A percentile compares a stretch with the other conserved stretches of the same genome.
Conservation (phyloP, 1,284 basidiomycete species). For the Leccinum fuscescens region DNA sequence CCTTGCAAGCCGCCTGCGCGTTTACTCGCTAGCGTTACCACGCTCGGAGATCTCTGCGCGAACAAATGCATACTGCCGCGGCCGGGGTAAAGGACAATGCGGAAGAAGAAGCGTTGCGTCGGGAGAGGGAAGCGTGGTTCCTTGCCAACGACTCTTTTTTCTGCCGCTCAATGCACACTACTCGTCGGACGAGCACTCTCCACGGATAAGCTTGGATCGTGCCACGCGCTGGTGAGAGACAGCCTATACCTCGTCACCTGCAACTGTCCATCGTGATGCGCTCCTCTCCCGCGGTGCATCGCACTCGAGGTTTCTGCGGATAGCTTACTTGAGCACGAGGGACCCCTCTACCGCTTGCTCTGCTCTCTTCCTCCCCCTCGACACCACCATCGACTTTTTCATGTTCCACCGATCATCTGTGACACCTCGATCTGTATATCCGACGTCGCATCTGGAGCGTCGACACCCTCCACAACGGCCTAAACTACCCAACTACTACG, state of each 20-base stretch:
- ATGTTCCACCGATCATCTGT: not conserved
- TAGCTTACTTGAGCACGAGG: constrained; percentile 21
- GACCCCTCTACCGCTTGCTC: not conserved
- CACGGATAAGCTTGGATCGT: not conserved
- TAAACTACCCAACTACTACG: constrained; percentile 31
- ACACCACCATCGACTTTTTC: constrained; percentile 1
- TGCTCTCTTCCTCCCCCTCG: not conserved
- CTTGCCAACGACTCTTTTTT: too few relatives aligned
- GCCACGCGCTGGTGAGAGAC: constrained; percentile 1
- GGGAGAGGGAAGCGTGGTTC: too few relatives aligned
- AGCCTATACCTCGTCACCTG: constrained; percentile 5
- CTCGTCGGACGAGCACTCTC: constrained; percentile 4
- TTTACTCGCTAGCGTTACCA: constrained; percentile 9
- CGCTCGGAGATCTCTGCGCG: constrained; percentile 17
- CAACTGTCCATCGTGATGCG: constrained; percentile 13
- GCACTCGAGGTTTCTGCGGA: constrained; percentile 27
- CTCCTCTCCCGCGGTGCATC: constrained; percentile 29
- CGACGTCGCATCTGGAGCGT: constrained; percentile 11
- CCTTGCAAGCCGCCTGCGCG: constrained; percentile 58
- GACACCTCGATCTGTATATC: constrained; percentile 11
- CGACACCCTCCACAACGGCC: constrained; percentile 22
- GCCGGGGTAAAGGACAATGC: constrained; percentile 12
- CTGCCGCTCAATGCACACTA: not conserved
- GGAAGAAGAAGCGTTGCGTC: constrained; percentile 30
- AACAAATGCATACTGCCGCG: constrained; percentile 16